Base-by-base conservation (phyloP, 495 filamentous ascomycete species). In the Xylaria cubensis region DNA sequence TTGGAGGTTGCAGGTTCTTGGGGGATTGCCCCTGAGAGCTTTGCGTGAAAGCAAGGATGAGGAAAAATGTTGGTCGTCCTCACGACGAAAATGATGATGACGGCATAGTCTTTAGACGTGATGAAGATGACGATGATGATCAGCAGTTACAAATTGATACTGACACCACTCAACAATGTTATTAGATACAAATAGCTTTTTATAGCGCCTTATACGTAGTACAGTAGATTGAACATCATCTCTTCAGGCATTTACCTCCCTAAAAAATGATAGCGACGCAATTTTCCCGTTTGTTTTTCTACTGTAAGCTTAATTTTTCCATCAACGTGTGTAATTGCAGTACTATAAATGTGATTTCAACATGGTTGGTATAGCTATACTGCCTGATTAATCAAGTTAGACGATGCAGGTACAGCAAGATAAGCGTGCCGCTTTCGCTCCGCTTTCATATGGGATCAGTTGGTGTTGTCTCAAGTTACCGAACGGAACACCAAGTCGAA, bases 331-430 rank as follows among this genome's bases (percentile, higher is more conserved):
- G 8, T 10, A 24, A 9, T 29, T 29, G 26, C 2, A 29, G 26
- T 29, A 29, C 26, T 29, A 29, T 36, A 36, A 36, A 4, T 36
- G 34, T 36, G 34, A 36, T 36, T 36, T 36, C 6, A 36, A 36
- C 6, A 36, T 36, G 34, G 34, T 4, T 36, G 32, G 34, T 7
- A 36, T 36, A 36, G 6, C 34, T 36, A 36, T 36, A 36, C 34
- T 36, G 4, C 34, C 34, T 36, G 36, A 8, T 39, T 8, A 44
- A 39, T 24, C 39, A 5, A 64, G 62, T 64, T 64, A 39, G 29
- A 42, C 19, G 9, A 67, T 67, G 64, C 46, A 67, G 48, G 32
- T 53, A 67, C 44, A 17, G 34, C 17, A n/a, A 21, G 19, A 61
- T 61, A 29, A 6, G 17, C 17, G 8, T 24, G 51, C 51, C 51